Base-by-base conservation (phyloP, 1,284 basidiomycete genomes). In the Apiotrichum sp. region DNA sequence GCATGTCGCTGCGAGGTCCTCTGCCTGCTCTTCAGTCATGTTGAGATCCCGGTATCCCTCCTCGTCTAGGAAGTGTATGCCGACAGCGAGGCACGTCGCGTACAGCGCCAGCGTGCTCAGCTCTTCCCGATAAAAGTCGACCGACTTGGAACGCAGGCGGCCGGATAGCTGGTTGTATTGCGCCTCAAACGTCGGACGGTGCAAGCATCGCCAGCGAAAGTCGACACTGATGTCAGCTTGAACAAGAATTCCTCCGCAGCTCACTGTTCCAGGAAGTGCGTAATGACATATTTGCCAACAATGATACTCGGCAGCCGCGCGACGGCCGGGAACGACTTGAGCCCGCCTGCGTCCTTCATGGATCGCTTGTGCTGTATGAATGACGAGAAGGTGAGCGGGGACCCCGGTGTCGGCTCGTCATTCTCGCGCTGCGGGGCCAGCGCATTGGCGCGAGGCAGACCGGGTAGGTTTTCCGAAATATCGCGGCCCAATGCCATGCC, bases 21-120 rank as follows among this genome's bases (percentile, higher is more conserved):
- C 61, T 2, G 62, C 62, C 53, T 68, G 62, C 13, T 67, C 65
- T 29, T 62, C 59, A 55, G 69, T 69, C 34, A 68, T 63, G 56
- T 66, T 58, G 11, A 61, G 56, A 35, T 61, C 59, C 33, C 56
- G 59, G 42, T 61, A 57, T 2, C 60, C 62, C 10, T 59, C 58
- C 36, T 62, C 61, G 36, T 62, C 62, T 39, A 65, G 61, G 34
- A 65, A 59, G 53, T 65, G 64, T 36, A 65, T 53, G 13, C 61
- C 61, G 13, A 65, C 58, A 2, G 62, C 59, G 3, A 65, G 47
- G 32, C 60, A 63, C 2, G 64, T 34, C 3, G 62, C 57, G 44
- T 65, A 65, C 22, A 65, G 52, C 2, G 64, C 58, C 13, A 65
- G 45, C 11, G 59, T 62, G 16, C 51, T 42, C 10, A 65, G 56